Evolutionary conservation across 768 basidiomycete species (phyloP).

Genomic region (Auricularia cornea): DNA sequence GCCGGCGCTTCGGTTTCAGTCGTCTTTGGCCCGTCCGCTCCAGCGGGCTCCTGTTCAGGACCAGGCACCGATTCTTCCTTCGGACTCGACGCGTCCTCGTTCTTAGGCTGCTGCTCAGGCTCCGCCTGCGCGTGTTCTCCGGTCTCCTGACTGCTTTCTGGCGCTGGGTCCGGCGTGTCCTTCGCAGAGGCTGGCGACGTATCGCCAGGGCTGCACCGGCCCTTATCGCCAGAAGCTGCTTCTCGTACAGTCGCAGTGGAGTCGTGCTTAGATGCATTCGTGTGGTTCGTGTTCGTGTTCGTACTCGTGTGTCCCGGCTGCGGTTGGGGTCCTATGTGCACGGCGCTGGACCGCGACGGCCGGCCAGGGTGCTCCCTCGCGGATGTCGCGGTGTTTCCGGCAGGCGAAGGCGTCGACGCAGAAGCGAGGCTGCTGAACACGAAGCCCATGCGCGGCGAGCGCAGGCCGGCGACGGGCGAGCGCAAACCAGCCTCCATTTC

Average conservation of each 20-base stretch:
- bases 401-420: background rate
- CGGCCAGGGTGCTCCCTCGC: background rate
- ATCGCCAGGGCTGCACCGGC: background rate
- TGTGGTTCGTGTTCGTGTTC: background rate
- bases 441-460: background rate
- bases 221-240: background rate
- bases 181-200: background rate
- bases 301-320: background rate
- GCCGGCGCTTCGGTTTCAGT: background rate
- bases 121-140: no score
- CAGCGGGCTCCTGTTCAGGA: no score
- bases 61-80: no score
- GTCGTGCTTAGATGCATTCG: background rate
- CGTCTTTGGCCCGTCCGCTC: no score
- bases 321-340: background rate
- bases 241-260: no score
- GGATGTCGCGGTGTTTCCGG: background rate
- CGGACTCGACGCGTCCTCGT: no score
- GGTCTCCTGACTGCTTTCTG: no score
- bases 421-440: background rate
- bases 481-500: background rate
- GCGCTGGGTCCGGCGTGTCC: no score
- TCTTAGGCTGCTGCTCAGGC: no score
- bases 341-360: background rate
- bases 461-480: background rate